These are phyloP conservation scores for Trichoderma polysporum DNA, from an alignment of 2,329 filamentous ascomycete species.

Conservation along the genomic window DNA sequence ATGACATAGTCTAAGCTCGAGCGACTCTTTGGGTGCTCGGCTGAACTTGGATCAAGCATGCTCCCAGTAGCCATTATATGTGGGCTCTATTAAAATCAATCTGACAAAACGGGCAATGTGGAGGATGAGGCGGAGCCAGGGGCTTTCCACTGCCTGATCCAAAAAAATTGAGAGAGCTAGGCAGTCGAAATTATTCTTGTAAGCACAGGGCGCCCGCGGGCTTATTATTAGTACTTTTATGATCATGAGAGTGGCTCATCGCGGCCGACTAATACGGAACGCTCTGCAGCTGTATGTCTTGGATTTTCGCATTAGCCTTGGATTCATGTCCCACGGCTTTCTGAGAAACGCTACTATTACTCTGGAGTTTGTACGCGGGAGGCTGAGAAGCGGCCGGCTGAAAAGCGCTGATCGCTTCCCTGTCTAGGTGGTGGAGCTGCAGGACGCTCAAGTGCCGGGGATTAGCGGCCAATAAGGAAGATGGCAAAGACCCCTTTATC, in stretches of 20 bases:
- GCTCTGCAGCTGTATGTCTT: slow-evolving; percentile 6
- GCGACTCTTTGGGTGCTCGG: slow-evolving; percentile 4
- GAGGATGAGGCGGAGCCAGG: slow-evolving; percentile 16
- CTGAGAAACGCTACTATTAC: background rate
- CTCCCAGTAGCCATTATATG: slow-evolving; percentile 9
- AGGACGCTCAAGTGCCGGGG: slow-evolving; percentile 17
- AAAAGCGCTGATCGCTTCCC: slow-evolving; percentile 18
- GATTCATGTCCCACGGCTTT: background rate
- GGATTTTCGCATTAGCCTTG: background rate
- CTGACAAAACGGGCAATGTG: slow-evolving; percentile 11
- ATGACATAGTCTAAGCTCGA: slow-evolving; percentile 12
- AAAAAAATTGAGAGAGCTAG: background rate
- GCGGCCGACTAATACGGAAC: background rate
- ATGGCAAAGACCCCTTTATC: slow-evolving; percentile 3
- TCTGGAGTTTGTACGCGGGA: slow-evolving; percentile 4
- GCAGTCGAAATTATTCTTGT: background rate
- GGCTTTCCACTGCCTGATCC: background rate
- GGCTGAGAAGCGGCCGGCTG: slow-evolving; percentile 17
- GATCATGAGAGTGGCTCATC: slow-evolving; percentile 17
- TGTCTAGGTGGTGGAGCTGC: slow-evolving; percentile 12
- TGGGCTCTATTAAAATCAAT: slow-evolving; percentile 7
- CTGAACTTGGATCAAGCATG: slow-evolving; percentile 23
- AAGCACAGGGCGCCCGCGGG: slow-evolving; percentile 16
- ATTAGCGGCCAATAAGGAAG: slow-evolving; percentile 6
- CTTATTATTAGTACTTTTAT: slow-evolving; percentile 17